Percentiles rank a stretch among this genome's conserved stretches.
Evolutionary conservation across 805 yeast genomes (phyloP).

Genomic region (Lachancea meyersii): DNA sequence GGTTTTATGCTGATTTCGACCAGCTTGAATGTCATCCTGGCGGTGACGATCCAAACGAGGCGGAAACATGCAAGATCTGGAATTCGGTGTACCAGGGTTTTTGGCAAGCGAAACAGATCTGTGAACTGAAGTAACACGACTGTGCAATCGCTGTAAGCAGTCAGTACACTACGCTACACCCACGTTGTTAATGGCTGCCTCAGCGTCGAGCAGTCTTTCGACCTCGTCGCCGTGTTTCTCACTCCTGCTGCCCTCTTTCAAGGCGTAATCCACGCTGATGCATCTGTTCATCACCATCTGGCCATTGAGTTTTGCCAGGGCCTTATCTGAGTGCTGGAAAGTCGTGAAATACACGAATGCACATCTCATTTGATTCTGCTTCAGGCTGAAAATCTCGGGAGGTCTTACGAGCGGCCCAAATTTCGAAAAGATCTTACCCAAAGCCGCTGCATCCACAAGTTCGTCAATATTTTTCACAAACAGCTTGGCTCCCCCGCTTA

Average conservation of each 20-base stretch:
- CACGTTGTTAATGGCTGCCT: constrained; percentile 43
- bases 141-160: neutral
- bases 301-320: constrained; percentile 62
- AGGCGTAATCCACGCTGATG: constrained; percentile 62
- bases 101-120: constrained; percentile 16
- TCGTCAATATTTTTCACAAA: constrained; percentile 65
- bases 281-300: constrained; percentile 62
- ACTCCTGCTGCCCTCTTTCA: constrained; percentile 46
- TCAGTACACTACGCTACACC: neutral
- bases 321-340: constrained; percentile 66
- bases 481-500: constrained; percentile 58
- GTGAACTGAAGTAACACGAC: constrained; percentile 7
- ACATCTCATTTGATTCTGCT: constrained; percentile 46
- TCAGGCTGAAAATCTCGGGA: constrained; percentile 40
- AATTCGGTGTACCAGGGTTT: constrained; percentile 18
- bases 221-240: constrained; percentile 73
- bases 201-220: constrained; percentile 64
- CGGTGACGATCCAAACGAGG: constrained; percentile 12
- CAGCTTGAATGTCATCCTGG: constrained; percentile 18
- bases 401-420: constrained; percentile 58
- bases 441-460: constrained; percentile 52
- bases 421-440: constrained; percentile 46
- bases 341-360: constrained; percentile 62
- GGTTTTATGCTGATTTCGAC: constrained; percentile 35
- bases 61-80: constrained; percentile 25